A percentile compares a stretch with the other conserved stretches of the same genome.
phyloP scores from a whole-genome alignment of 495 filamentous ascomycete species.

The Hypoxylon crocopeplum region DNA sequence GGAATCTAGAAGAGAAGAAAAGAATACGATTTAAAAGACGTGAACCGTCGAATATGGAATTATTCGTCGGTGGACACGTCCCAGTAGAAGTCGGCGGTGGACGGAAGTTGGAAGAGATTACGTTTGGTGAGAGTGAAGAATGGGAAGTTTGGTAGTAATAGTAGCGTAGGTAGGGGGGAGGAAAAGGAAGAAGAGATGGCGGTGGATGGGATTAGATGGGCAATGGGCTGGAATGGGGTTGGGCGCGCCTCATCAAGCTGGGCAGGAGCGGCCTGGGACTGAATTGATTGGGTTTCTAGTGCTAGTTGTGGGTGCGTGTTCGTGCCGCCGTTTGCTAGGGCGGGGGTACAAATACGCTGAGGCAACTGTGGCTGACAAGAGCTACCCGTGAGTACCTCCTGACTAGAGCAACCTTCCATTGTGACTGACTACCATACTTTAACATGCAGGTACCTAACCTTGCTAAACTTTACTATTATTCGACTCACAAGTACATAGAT shows the following conservation, averaged over 20 bases:
- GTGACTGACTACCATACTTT: too few species aligned
- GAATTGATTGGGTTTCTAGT: constrained; percentile 18
- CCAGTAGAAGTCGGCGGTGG: constrained; percentile 17
- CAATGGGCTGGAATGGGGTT: constrained; percentile 37
- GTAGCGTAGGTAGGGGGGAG: constrained; percentile 11
- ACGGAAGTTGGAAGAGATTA: constrained; percentile 25
- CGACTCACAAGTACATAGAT: neutral
- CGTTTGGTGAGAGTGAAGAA: constrained; percentile 9
- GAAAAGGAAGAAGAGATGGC: constrained; percentile 25
- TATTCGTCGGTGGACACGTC: constrained; percentile 31
- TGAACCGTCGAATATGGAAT: constrained; percentile 29
- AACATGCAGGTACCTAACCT: too few species aligned
- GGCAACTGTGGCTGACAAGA: too few species aligned
- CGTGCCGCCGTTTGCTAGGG: neutral
- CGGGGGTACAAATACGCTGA: too few species aligned
- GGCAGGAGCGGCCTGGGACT: constrained; percentile 21
- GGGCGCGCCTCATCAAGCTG: constrained; percentile 38
- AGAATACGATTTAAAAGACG: constrained; percentile 21
- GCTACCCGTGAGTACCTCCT: too few species aligned
- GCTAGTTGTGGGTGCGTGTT: constrained; percentile 15
- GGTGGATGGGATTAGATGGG: constrained; percentile 14
- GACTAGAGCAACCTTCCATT: too few species aligned
- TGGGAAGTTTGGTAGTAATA: constrained; percentile 27
- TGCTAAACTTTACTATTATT: too few species aligned
- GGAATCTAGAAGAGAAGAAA: constrained; percentile 9